Percentiles rank a stretch among this genome's conserved stretches.
Conservation (phyloP, 139 green algal species). For the Deuterostichococcus epilithicus region DNA sequence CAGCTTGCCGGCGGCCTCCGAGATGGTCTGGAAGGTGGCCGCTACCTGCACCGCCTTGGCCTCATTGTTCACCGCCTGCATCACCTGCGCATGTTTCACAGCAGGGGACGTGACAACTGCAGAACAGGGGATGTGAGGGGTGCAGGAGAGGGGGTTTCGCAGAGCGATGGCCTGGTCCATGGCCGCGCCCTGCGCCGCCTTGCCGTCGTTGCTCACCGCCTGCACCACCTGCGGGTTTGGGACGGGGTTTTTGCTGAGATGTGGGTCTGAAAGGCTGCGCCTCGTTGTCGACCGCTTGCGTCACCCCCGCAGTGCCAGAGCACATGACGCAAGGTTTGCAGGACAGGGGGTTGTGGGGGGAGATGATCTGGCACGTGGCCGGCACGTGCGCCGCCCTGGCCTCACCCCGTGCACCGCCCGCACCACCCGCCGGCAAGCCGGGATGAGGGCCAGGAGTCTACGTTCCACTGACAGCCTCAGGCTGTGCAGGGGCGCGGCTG, state of each 20-base stretch:
- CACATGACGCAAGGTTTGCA: too few relatives aligned
- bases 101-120: too few relatives aligned
- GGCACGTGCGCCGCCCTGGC: neutral
- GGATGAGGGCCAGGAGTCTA: neutral
- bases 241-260: neutral
- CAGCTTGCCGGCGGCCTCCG: constrained; percentile 13
- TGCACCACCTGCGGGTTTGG: constrained; percentile 1
- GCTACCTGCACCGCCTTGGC: constrained; percentile 32
- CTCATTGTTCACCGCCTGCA: constrained; percentile 17
- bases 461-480: neutral
- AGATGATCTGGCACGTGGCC: neutral
- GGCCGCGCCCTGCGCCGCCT: too few relatives aligned
- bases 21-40: constrained; percentile 21
- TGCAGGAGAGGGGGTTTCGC: too few relatives aligned
- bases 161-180: too few relatives aligned
- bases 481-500: neutral
- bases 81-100: neutral
- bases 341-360: too few relatives aligned
- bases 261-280: neutral
- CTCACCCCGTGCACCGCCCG: neutral
- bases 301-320: neutral
- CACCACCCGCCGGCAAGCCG: neutral
- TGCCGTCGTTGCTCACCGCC: too few relatives aligned
- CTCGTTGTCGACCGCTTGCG: neutral
- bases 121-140: too few relatives aligned